phyloP scores from a whole-genome alignment of 495 filamentous ascomycete species.

The Podospora australis region DNA sequence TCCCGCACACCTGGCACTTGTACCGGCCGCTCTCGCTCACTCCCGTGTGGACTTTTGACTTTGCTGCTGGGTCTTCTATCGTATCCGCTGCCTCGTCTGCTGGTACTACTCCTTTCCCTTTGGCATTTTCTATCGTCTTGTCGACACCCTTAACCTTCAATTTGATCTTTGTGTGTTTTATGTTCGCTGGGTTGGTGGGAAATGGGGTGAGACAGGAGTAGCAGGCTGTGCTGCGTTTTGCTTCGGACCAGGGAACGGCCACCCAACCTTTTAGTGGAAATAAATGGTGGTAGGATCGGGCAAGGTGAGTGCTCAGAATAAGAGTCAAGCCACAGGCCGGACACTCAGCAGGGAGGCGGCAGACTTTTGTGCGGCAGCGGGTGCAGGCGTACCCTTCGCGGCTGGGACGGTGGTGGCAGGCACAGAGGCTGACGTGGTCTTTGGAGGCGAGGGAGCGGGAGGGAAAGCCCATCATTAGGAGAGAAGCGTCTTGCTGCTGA shows the following conservation, averaged over 20 bases:
- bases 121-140: slow-evolving; percentile 3
- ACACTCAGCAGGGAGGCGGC: slow-evolving; percentile 84
- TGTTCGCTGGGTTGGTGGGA: slow-evolving; percentile 29
- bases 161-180: slow-evolving; percentile 1
- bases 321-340: slow-evolving; percentile 88
- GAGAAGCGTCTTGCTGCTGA: slow-evolving; percentile 63
- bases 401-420: slow-evolving; percentile 80
- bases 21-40: slow-evolving; percentile 85
- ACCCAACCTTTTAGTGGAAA: slow-evolving; percentile 89
- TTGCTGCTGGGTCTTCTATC: background rate
- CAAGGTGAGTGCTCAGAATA: slow-evolving; percentile 91
- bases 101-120: slow-evolving; percentile 8
- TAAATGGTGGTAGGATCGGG: slow-evolving; percentile 90
- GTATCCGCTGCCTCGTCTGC: background rate
- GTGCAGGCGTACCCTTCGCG: slow-evolving; percentile 90
- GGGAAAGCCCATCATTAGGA: slow-evolving; percentile 99
- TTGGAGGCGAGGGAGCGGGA: slow-evolving; percentile 70
- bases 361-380: slow-evolving; percentile 82
- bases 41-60: slow-evolving; percentile 44
- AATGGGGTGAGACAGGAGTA: slow-evolving; percentile 49
- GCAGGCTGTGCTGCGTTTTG: slow-evolving; percentile 45
- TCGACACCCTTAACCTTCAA: slow-evolving; percentile 5
- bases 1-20: slow-evolving; percentile 72
- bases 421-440: slow-evolving; percentile 66
- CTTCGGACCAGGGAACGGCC: slow-evolving; percentile 77